phyloP scores from a whole-genome alignment of 441 rosid genomes.

The Populus hybrid region DNA sequence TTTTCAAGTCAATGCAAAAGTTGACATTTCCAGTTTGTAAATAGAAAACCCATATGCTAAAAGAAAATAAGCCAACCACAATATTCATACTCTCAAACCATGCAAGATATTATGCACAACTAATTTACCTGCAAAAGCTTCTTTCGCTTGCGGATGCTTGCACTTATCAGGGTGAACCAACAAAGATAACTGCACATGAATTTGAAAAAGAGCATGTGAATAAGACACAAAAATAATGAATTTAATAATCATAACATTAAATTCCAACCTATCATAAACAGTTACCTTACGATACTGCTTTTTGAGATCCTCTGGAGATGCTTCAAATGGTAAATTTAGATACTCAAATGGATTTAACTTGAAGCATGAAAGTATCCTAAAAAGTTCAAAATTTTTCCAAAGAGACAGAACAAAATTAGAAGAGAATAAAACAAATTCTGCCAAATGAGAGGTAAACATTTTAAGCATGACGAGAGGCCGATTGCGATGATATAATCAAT shows the following conservation, averaged over 20 bases:
- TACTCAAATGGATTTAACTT: constrained; percentile 94
- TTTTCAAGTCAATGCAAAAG: not conserved
- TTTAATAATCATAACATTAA: not conserved
- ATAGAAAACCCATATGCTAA: not conserved
- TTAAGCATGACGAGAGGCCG: not conserved
- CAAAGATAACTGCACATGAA: constrained; percentile 61
- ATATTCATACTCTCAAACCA: not conserved
- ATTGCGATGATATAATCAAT: no score
- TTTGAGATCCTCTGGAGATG: constrained; percentile 72
- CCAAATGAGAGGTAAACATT: not conserved
- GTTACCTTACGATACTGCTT: constrained; percentile 92
- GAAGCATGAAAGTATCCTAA: constrained; percentile 94
- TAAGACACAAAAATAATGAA: constrained; percentile 6
- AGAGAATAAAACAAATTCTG: not conserved
- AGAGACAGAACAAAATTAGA: constrained; percentile 7
- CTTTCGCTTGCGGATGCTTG: constrained; percentile 96
- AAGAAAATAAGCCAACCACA: not conserved
- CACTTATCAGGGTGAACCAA: constrained; percentile 98
- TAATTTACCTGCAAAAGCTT: constrained; percentile 81
- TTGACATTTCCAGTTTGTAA: not conserved
- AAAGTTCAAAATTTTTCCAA: constrained; percentile 1
- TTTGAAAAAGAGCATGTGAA: constrained; percentile 18
- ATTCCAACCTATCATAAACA: not conserved
- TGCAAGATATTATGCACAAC: not conserved
- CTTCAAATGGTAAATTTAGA: constrained; percentile 68